phyloP scores from a whole-genome alignment of 2,329 filamentous ascomycete species.

The Chaetomiaceae sp. region DNA sequence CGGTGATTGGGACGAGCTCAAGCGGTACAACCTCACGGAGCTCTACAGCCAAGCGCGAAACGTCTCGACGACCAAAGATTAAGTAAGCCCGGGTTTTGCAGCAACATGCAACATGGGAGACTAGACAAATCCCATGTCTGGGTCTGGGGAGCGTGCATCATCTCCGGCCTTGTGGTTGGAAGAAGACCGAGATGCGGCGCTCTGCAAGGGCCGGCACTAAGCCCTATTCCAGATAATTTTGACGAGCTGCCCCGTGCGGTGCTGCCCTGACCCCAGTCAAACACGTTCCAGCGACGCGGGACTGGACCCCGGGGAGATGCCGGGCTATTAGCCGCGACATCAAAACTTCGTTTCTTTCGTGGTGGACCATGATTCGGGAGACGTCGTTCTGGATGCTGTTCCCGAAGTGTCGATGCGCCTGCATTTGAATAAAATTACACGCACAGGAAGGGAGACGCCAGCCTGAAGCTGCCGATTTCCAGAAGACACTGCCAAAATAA shows the following conservation, averaged over 20 bases:
- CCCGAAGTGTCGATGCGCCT: too few relatives aligned
- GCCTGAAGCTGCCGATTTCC: too few relatives aligned
- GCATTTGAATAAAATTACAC: too few relatives aligned
- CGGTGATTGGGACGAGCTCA: constrained; percentile 67
- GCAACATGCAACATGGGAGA: constrained; percentile 2
- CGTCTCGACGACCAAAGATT: not conserved
- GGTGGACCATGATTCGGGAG: not conserved
- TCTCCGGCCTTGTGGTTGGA: constrained; percentile 10
- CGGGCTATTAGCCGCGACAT: not conserved
- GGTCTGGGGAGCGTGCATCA: constrained; percentile 1
- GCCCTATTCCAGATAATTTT: constrained; percentile 29
- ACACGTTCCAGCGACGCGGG: constrained; percentile 9
- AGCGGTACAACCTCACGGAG: constrained; percentile 73
- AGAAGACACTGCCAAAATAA: too few relatives aligned
- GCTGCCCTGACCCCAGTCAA: not conserved
- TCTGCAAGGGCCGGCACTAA: constrained; percentile 24
- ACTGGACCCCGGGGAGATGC: not conserved
- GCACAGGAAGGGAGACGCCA: too few relatives aligned
- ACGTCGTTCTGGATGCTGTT: not conserved
- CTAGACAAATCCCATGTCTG: not conserved
- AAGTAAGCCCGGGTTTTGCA: not conserved
- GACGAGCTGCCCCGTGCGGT: constrained; percentile 25
- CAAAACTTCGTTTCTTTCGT: not conserved
- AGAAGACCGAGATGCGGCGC: constrained; percentile 17
- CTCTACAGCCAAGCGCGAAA: constrained; percentile 50